Conservation (phyloP, 768 basidiomycete species). For the Galerina marginata region DNA sequence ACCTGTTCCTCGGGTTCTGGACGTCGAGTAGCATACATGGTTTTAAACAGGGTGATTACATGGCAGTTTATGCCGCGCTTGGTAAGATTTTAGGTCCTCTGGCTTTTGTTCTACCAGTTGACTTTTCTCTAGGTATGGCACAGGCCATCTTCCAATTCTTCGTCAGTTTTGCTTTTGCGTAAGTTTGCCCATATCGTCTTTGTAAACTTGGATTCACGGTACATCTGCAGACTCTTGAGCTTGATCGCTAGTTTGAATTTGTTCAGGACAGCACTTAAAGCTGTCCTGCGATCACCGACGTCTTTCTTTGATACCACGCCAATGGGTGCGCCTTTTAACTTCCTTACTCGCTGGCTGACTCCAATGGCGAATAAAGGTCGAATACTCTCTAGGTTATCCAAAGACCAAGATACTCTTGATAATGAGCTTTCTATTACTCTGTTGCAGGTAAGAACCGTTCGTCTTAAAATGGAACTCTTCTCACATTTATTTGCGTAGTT, state of each 20-base stretch:
- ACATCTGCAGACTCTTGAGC: conserved; percentile 36
- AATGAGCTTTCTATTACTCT: conserved; percentile 52
- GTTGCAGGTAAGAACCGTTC: conserved; percentile 42
- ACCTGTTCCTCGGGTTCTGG: conserved; percentile 79
- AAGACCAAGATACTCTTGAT: conserved; percentile 68
- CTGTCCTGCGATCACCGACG: conserved; percentile 64
- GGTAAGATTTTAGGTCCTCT: conserved; percentile 42
- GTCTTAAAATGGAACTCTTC: too few species aligned
- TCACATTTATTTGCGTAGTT: conserved; percentile 10
- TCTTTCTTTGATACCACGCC: conserved; percentile 81
- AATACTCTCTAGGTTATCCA: conserved; percentile 63
- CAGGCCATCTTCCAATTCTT: conserved; percentile 60
- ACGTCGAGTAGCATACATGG: conserved; percentile 55
- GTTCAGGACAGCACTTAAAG: conserved; percentile 58
- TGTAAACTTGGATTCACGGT: background rate
- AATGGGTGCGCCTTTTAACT: conserved; percentile 44
- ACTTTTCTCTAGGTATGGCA: conserved; percentile 42
- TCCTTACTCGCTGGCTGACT: background rate
- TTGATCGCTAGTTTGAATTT: conserved; percentile 51
- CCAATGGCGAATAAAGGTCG: conserved; percentile 43
- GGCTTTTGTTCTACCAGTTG: background rate
- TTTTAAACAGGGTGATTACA: conserved; percentile 69
- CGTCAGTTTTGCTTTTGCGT: conserved; percentile 56
- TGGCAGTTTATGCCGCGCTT: conserved; percentile 60
- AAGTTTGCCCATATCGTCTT: conserved; percentile 20